Evolutionary conservation across 2,329 filamentous ascomycete species (phyloP), one percentile per base, ranked within the genome.

Genomic region (Penicillium sp.): DNA sequence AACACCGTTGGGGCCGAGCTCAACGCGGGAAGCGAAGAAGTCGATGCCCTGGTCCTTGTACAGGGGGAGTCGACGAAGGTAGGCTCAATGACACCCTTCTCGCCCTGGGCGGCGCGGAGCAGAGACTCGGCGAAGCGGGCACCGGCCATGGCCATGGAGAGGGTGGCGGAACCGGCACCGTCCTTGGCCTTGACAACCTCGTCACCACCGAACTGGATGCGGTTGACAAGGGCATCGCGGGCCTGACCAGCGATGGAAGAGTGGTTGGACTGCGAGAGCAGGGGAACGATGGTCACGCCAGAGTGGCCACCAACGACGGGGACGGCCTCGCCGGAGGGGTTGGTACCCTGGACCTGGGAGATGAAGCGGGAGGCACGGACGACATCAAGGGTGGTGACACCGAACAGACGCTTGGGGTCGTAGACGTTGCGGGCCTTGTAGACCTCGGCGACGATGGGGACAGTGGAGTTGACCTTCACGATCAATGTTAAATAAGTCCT

Each of bases 141-240:
- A 80, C 93, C 93, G 65, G 93, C 93, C 85, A 96, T 93, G 72
- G 93, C 93, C 93, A 99, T 99, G 81, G 91, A 97, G 68, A 97
- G 89, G 62, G 93, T 97, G 74, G 93, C 93, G 67, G 91, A 97
- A 69, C 93, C 93, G 71, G 92, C 91, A 78, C 93, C 94, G 74
- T 93, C 92, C 89, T 97, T 97, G 79, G 93, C 94, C 86, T 97
- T 85, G 81, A 97, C 93, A 67, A 97, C 93, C 87, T 97, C 93
- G 76, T 97, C 93, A 83, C 93, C 93, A 78, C 94, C 93, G 76
- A 97, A 97, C 82, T 97, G 93, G 72, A 97, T 94, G 76, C 94
- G 92, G 78, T 92, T 86, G 79, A 97, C 81, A 70, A 97, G 90
- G 60, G 84, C 83, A 63, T 86, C 84, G 58, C 84, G 83, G 71